Conservation (phyloP, 2,329 filamentous ascomycete genomes). For the Parastagonospora nodorum region DNA sequence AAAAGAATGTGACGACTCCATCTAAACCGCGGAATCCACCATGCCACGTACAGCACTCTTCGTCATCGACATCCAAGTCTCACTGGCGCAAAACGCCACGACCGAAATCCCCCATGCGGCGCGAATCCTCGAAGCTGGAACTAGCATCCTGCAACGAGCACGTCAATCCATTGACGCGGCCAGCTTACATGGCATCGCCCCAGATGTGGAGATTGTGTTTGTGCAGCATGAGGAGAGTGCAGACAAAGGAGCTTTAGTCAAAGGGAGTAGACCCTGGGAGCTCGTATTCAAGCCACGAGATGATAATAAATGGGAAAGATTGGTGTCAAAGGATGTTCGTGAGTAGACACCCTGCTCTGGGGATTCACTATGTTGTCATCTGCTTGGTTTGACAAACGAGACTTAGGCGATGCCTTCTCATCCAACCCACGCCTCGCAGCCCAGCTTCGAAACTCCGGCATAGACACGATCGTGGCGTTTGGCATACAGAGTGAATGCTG, state of each 20-base stretch:
- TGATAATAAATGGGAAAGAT: conserved; percentile 1
- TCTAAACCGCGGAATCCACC: neutral
- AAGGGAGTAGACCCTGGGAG: conserved; percentile 9
- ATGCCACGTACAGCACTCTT: conserved; percentile 15
- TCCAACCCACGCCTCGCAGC: conserved; percentile 7
- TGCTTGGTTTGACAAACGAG: no score
- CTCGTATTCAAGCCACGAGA: conserved; percentile 10
- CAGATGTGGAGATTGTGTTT: conserved; percentile 6
- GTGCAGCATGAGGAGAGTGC: conserved; percentile 16
- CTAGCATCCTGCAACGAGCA: neutral
- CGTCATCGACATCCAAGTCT: conserved; percentile 12
- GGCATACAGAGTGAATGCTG: conserved; percentile 21
- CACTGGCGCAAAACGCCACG: neutral
- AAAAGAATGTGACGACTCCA: neutral
- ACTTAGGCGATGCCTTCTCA: conserved; percentile 8
- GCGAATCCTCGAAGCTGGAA: conserved; percentile 4
- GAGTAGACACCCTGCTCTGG: neutral
- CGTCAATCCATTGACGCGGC: conserved; percentile 4
- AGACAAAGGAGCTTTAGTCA: conserved; percentile 3
- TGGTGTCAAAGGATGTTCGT: conserved; percentile 10
- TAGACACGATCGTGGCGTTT: conserved; percentile 10
- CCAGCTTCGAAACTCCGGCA: neutral
- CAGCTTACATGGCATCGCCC: neutral
- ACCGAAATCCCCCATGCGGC: conserved; percentile 5
- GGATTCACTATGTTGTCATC: no score